A percentile compares a stretch with the other conserved stretches of the same genome.
phyloP scores from a whole-genome alignment of 331 rosid genomes.

The Acacia concinna region DNA sequence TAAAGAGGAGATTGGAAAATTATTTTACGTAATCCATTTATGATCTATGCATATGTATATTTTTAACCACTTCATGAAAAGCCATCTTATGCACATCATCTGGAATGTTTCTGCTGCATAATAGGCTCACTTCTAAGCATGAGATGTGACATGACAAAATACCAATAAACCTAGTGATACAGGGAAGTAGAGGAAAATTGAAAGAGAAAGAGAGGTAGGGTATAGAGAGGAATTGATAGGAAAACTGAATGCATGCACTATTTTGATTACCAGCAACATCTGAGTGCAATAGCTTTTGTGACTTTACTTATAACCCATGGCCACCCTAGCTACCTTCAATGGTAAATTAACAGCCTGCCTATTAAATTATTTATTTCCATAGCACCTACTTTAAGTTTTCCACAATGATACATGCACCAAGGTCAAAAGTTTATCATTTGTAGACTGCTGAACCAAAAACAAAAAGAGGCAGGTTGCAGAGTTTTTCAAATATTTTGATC shows the following conservation, averaged over 20 bases:
- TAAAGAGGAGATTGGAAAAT: neutral
- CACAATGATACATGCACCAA: conserved; percentile 4
- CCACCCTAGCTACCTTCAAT: no score
- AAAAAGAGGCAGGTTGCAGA: neutral
- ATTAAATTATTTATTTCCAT: neutral
- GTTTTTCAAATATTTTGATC: neutral
- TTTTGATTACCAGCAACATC: no score
- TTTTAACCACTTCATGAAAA: neutral
- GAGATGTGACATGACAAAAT: neutral
- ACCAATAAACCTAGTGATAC: neutral
- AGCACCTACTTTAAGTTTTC: neutral
- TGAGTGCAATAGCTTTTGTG: no score
- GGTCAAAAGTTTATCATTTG: neutral
- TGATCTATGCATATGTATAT: neutral
- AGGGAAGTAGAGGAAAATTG: neutral
- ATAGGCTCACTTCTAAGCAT: neutral
- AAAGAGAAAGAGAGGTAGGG: neutral
- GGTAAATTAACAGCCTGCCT: neutral
- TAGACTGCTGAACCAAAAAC: neutral
- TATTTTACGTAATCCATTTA: neutral
- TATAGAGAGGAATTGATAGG: no score
- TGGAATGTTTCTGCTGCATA: neutral
- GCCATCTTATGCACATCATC: neutral
- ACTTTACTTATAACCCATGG: no score
- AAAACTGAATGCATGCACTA: no score